These are phyloP conservation scores for Aleurites moluccanus DNA, from an alignment of 441 rosid species.

Conservation along the genomic window DNA sequence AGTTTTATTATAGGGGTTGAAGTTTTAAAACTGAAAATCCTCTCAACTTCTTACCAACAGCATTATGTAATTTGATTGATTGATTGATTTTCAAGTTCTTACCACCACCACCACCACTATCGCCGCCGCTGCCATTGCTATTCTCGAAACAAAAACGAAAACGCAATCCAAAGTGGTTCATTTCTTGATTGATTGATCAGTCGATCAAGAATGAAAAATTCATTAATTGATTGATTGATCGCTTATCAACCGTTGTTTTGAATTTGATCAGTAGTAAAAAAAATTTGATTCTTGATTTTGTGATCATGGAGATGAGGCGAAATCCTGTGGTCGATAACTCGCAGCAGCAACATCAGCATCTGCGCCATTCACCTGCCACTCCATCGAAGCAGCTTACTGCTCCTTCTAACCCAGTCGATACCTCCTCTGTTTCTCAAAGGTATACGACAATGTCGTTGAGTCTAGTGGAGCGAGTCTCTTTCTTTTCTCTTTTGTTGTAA, in stretches of 20 bases:
- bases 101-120: neutral
- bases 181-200: too few relatives aligned
- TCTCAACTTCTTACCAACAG: too few relatives aligned
- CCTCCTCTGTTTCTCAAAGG: constrained; percentile 61
- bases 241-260: constrained; percentile 7
- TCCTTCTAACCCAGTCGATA: constrained; percentile 39
- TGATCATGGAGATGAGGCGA: constrained; percentile 51
- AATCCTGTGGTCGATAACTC: constrained; percentile 44
- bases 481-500: neutral
- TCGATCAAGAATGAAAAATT: neutral
- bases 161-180: neutral
- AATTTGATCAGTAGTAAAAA: neutral
- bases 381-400: constrained; percentile 46
- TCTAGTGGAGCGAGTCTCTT: neutral
- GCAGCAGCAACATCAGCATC: constrained; percentile 35
- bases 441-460: constrained; percentile 5
- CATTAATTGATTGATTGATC: neutral
- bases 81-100: too few relatives aligned
- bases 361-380: constrained; percentile 30
- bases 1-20: too few relatives aligned
- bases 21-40: too few relatives aligned
- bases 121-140: neutral
- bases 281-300: neutral
- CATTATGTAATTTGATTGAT: too few relatives aligned
- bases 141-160: neutral